Percentiles rank a stretch among this genome's conserved stretches.
Evolutionary conservation across 2,329 filamentous ascomycete genomes (phyloP).

Genomic region (Fusarium irregulare): DNA sequence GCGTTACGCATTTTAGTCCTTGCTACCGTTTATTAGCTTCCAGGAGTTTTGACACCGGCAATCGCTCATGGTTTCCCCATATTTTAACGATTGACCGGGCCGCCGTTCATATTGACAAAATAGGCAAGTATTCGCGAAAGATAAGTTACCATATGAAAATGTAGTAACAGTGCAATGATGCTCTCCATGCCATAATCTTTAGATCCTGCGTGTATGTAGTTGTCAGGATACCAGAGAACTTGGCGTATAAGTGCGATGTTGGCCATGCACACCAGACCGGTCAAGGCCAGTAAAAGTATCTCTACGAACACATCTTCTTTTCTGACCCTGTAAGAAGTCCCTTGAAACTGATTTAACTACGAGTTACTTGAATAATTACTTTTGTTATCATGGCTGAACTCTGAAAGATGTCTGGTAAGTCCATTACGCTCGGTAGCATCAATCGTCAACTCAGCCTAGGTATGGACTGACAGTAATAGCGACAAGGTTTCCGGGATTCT

Average conservation of each 20-base stretch:
- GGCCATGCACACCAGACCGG: too few species aligned
- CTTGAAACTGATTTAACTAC: neutral
- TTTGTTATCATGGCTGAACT: neutral
- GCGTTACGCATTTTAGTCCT: neutral
- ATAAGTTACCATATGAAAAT: neutral
- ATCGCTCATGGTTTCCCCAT: neutral
- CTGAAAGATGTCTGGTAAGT: neutral
- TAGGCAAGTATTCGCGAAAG: constrained; percentile 16
- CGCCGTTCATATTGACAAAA: constrained; percentile 1
- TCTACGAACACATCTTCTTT: neutral
- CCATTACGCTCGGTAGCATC: neutral
- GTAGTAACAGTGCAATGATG: neutral
- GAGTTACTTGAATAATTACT: neutral
- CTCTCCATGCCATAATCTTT: neutral
- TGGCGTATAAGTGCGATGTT: too few species aligned
- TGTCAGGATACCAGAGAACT: neutral
- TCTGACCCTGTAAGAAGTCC: neutral
- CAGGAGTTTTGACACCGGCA: neutral
- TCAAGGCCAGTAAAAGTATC: neutral
- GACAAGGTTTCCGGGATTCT: accelerated
- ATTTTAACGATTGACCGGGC: constrained; percentile 6
- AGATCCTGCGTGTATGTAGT: neutral
- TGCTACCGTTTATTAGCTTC: neutral
- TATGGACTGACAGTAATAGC: accelerated
- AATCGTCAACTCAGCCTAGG: neutral